A percentile compares a stretch with the other conserved stretches of the same genome.
Evolutionary conservation across 345 rosid species (phyloP).

Genomic region (Eucalyptus guilfoylei): DNA sequence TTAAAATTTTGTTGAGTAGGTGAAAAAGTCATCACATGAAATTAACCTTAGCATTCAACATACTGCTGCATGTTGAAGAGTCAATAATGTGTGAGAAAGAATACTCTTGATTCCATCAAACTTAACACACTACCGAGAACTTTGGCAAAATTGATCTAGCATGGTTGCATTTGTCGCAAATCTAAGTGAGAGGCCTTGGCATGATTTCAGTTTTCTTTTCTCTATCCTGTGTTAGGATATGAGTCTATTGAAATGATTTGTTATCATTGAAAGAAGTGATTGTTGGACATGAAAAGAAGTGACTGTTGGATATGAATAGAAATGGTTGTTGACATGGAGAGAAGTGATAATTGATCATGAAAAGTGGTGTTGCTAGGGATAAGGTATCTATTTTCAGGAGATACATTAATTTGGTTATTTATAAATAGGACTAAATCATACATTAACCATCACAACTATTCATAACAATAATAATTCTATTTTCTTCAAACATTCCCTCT

Average conservation of each 20-base stretch:
- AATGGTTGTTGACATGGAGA: neutral
- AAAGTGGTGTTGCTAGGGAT: neutral
- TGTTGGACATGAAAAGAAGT: neutral
- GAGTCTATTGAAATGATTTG: neutral
- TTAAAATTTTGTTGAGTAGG: neutral
- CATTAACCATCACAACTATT: no score
- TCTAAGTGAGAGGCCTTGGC: neutral
- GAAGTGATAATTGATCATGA: neutral
- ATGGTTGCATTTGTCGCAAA: neutral
- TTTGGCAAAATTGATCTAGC: neutral
- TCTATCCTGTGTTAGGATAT: neutral
- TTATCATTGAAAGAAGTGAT: neutral
- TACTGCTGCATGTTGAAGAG: neutral
- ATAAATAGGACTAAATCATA: no score
- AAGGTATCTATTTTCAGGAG: neutral
- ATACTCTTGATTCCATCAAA: neutral
- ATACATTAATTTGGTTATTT: no score
- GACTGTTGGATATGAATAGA: neutral
- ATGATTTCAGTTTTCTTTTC: neutral
- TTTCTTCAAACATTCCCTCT: neutral
- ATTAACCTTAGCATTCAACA: neutral
- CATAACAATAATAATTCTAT: no score
- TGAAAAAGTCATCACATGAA: neutral
- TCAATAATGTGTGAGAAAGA: neutral
- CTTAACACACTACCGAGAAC: neutral